These are phyloP conservation scores for Fusarium sp. DNA, from an alignment of 2,329 filamentous ascomycete species.

Conservation along the genomic window DNA sequence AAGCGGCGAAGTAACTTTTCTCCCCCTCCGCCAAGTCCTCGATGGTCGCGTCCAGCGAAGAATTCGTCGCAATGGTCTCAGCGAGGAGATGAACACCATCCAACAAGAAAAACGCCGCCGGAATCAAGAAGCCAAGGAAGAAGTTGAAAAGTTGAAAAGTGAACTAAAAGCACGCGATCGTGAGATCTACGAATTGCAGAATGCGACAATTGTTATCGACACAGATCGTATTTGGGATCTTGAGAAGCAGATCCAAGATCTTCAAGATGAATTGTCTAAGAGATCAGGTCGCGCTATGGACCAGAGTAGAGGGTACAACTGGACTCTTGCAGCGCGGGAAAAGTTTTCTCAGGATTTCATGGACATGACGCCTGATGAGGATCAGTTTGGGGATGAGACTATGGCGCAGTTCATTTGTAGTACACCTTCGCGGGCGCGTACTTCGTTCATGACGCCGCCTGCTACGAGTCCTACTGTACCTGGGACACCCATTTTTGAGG, in stretches of 20 bases:
- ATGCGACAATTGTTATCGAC: conserved; percentile 63
- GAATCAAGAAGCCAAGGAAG: conserved; percentile 54
- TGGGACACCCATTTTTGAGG: conserved; percentile 54
- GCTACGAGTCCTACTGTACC: conserved; percentile 61
- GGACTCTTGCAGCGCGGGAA: conserved; percentile 63
- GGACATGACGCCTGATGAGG: conserved; percentile 52
- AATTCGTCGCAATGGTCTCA: conserved; percentile 66
- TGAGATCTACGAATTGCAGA: conserved; percentile 65
- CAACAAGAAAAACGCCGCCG: conserved; percentile 59
- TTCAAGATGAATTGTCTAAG: conserved; percentile 51
- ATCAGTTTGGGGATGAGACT: conserved; percentile 62
- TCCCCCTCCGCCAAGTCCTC: conserved; percentile 63
- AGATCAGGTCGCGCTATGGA: conserved; percentile 33
- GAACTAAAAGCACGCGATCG: conserved; percentile 63
- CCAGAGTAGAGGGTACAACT: conserved; percentile 55
- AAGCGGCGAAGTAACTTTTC: conserved; percentile 58
- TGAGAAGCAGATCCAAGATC: conserved; percentile 54
- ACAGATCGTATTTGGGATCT: conserved; percentile 58
- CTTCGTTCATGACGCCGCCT: conserved; percentile 68
- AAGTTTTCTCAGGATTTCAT: conserved; percentile 59
- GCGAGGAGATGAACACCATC: conserved; percentile 68
- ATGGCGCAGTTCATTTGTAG: conserved; percentile 64
- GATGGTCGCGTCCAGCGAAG: conserved; percentile 69
- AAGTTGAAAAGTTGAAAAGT: conserved; percentile 61
- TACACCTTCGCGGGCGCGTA: conserved; percentile 59